Evolutionary conservation across 371 early-diverging fungal species (phyloP), one percentile per base, ranked within the genome.

Genomic region (Syncephalastrum monosporum): DNA sequence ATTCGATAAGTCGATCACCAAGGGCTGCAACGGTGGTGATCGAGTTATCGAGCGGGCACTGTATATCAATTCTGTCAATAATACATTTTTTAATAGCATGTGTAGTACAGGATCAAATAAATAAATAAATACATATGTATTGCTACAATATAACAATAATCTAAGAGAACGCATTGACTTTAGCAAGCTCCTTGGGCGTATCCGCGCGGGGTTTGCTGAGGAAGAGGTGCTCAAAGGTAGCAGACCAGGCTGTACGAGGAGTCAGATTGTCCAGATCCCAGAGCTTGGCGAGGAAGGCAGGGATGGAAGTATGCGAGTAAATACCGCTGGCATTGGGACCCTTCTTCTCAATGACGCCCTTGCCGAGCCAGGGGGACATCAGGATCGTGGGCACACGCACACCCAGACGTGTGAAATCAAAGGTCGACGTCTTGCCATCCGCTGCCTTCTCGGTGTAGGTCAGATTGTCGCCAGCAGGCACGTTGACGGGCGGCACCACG

Each of bases 341-440:
- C 21, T 45, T 42, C 41, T 61, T 50, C 15, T 56, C 53, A 29
- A 53, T 55, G 15, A 42, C 33, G 16, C 74, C 74, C 56, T 69
- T 65, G 24, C 29, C 16, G 29, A 74, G 45, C 68, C 67, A 67
- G 12, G 75, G 72, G 14, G 74, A 74, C 29, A 79, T 63, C 41
- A 73, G 24, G 25, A 75, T 51, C 7, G 76, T 67, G n/a, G 80
- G 80, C 6, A 79, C 76, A 54, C 80, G 75, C 25, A 72, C 56
- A 21, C 80, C 80, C 21, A 65, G 50, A 57, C 65, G 65, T 19
- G 52, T 58, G 46, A 33, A 74, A 60, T 33, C 78, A 24, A 59
- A 60, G 16, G 55, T 63, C n/a, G 44, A 45, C 38, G 38, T 33
- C 38, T 33, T 33, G 38, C 38, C 38, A 10, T 33, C 38, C 38